Evolutionary conservation across 208 protist species (phyloP).

Genomic region (Trypanosomatidae sp.): DNA sequence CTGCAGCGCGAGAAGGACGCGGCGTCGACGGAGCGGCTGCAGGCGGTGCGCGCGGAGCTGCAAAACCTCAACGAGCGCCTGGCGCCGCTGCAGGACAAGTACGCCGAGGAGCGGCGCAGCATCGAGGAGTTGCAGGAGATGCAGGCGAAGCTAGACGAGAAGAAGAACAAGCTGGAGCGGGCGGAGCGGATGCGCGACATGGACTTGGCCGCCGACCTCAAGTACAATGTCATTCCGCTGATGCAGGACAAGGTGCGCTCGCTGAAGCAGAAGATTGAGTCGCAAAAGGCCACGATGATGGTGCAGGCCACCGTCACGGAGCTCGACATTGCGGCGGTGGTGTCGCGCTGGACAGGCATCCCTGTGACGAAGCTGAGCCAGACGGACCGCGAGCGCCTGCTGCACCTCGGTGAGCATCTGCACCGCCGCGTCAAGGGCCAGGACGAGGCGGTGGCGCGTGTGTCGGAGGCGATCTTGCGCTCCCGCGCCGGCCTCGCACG

Average conservation of each 20-base stretch:
- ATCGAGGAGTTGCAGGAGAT: constrained; percentile 82
- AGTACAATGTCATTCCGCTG: constrained; percentile 94
- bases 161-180: constrained; percentile 77
- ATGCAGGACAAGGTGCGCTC: constrained; percentile 73
- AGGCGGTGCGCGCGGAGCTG: constrained; percentile 59
- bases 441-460: constrained; percentile 90
- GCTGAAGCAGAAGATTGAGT: constrained; percentile 56
- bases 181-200: constrained; percentile 89
- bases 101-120: constrained; percentile 64
- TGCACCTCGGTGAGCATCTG: constrained; percentile 80
- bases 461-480: constrained; percentile 94
- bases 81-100: constrained; percentile 63
- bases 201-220: constrained; percentile 87
- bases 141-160: constrained; percentile 83
- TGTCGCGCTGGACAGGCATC: constrained; percentile 97
- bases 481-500: constrained; percentile 89
- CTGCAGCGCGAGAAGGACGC: constrained; percentile 88
- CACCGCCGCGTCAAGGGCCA: constrained; percentile 93
- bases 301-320: constrained; percentile 91
- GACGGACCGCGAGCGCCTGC: constrained; percentile 85
- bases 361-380: constrained; percentile 88
- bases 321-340: constrained; percentile 92
- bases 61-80: constrained; percentile 65
- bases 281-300: constrained; percentile 73
- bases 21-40: constrained; percentile 43